Percentiles rank a stretch among this genome's conserved stretches.
Conservation (phyloP, 2,329 filamentous ascomycete species). For the Chaetomium strumarium region DNA sequence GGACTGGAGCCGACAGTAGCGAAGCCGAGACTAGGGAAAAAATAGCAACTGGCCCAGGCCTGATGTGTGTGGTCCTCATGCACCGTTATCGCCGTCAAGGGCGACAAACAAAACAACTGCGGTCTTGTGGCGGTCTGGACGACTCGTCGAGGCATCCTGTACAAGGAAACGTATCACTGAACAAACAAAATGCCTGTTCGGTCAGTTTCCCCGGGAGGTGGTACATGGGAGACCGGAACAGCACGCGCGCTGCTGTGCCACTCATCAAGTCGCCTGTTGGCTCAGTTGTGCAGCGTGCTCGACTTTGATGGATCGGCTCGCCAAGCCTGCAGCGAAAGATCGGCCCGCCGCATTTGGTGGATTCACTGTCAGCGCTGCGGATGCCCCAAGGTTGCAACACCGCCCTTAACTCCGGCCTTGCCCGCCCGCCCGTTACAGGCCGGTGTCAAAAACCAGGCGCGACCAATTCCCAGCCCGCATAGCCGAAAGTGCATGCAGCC, state of each 20-base stretch:
- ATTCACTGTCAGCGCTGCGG: background rate
- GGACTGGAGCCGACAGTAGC: constrained; percentile 18
- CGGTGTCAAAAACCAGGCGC: constrained; percentile 13
- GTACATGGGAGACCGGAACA: background rate
- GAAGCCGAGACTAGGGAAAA: constrained; percentile 4
- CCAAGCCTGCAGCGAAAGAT: constrained; percentile 5
- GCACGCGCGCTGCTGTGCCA: constrained; percentile 5
- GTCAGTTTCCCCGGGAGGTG: background rate
- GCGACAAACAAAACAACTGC: constrained; percentile 2
- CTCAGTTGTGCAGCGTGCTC: background rate
- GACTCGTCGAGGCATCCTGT: background rate
- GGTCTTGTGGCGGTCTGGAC: background rate
- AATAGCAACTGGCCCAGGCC: constrained; percentile 10
- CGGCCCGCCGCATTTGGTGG: background rate
- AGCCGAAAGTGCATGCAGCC: constrained; percentile 4
- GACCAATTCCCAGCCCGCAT: background rate
- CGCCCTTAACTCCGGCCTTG: constrained; percentile 4
- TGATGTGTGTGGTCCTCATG: background rate
- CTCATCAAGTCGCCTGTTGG: constrained; percentile 2
- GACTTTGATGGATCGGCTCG: background rate
- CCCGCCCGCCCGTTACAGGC: constrained; percentile 18
- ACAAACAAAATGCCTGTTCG: background rate
- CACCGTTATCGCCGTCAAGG: background rate
- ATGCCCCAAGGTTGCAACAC: background rate
- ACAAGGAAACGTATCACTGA: background rate